phyloP scores from a whole-genome alignment of 2,329 filamentous ascomycete genomes.

The Penicillium janthinellum region DNA sequence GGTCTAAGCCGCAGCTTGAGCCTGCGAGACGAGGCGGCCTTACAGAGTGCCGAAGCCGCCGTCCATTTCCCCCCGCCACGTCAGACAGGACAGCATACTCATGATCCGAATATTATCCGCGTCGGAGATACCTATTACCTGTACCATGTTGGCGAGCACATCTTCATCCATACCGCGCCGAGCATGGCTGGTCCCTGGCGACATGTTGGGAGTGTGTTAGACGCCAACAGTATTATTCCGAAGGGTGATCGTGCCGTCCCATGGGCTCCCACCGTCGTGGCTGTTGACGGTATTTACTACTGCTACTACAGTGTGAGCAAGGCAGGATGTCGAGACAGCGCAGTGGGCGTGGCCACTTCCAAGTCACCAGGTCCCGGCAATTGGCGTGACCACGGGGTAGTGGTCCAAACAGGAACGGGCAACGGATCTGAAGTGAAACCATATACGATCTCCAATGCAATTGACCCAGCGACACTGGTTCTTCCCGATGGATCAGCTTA shows the following conservation, averaged over 20 bases:
- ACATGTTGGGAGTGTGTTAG: slow-evolving; percentile 32
- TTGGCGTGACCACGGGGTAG: slow-evolving; percentile 41
- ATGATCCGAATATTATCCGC: slow-evolving; percentile 37
- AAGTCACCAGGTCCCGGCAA: slow-evolving; percentile 36
- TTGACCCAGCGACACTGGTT: slow-evolving; percentile 59
- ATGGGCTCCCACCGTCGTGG: slow-evolving; percentile 63
- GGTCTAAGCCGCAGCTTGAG: slow-evolving; percentile 17
- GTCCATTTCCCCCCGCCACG: slow-evolving; percentile 23
- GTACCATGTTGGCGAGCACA: slow-evolving; percentile 37
- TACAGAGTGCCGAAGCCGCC: slow-evolving; percentile 10
- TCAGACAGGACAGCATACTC: slow-evolving; percentile 31
- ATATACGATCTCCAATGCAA: slow-evolving; percentile 57
- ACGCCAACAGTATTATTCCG: slow-evolving; percentile 34
- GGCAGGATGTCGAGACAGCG: slow-evolving; percentile 63
- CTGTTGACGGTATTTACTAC: slow-evolving; percentile 61
- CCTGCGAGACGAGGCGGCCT: slow-evolving; percentile 7
- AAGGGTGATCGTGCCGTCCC: slow-evolving; percentile 37
- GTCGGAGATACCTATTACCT: slow-evolving; percentile 33
- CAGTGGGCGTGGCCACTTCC: slow-evolving; percentile 62
- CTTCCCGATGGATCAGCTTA: slow-evolving; percentile 43
- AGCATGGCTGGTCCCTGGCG: slow-evolving; percentile 36
- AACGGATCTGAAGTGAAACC: slow-evolving; percentile 28
- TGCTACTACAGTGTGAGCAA: slow-evolving; percentile 66
- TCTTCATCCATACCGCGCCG: slow-evolving; percentile 33
- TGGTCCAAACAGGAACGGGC: slow-evolving; percentile 39